Percentiles rank a stretch among this genome's conserved stretches.
These are phyloP conservation scores for Globisporangium middletonii DNA, from an alignment of 352 stramenopile genomes.

Conservation along the genomic window DNA sequence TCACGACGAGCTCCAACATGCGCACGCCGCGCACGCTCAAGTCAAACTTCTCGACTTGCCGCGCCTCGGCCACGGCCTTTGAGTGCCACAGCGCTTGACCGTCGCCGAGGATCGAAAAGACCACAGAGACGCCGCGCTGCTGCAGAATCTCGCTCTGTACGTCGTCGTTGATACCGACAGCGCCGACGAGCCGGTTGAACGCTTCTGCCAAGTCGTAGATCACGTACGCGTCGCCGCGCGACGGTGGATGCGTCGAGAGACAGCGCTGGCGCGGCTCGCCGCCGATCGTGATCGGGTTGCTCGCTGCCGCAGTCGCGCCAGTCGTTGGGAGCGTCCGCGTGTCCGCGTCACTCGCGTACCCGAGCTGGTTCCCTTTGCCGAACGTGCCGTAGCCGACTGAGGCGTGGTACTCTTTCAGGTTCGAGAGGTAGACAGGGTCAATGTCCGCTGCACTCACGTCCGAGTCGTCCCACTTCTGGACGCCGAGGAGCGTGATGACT, in stretches of 20 bases:
- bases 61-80: conserved; percentile 35
- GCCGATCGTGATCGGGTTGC: conserved; percentile 42
- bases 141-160: conserved; percentile 49
- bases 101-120: conserved; percentile 73
- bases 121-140: conserved; percentile 42
- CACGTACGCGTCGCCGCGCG: conserved; percentile 64
- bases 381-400: conserved; percentile 76
- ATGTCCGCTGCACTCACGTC: conserved; percentile 17
- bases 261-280: conserved; percentile 66
- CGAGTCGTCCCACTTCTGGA: conserved; percentile 76
- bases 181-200: conserved; percentile 47
- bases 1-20: conserved; percentile 71
- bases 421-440: conserved; percentile 71
- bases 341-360: conserved; percentile 59
- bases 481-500: conserved; percentile 70
- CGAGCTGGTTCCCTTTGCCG: conserved; percentile 65
- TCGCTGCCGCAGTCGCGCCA: conserved; percentile 9
- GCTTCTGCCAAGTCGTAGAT: conserved; percentile 73
- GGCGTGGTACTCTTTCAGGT: conserved; percentile 71
- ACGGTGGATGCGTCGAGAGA: conserved; percentile 74
- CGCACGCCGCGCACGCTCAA: conserved; percentile 48
- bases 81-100: conserved; percentile 71
- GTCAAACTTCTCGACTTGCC: conserved; percentile 48
- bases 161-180: conserved; percentile 76
- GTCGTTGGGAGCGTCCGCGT: conserved; percentile 10